Conservation (phyloP, 2,329 filamentous ascomycete species). For the Xylariaceae sp. region DNA sequence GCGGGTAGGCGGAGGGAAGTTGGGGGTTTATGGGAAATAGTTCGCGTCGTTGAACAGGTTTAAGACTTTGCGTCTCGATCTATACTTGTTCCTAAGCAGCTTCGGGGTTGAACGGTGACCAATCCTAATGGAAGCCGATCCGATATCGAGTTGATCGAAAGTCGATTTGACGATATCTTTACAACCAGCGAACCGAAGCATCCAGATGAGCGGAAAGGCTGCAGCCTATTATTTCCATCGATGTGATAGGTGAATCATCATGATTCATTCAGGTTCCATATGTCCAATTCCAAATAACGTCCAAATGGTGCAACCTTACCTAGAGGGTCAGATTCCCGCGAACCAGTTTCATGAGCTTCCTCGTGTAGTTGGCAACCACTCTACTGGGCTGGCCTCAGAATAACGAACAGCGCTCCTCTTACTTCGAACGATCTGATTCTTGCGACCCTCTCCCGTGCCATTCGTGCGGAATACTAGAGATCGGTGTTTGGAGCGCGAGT, state of each 20-base stretch:
- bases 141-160: background rate
- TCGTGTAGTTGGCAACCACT: background rate
- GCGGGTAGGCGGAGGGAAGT: too few relatives aligned
- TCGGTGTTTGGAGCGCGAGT: conserved; percentile 6
- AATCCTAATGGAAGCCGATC: background rate
- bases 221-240: background rate
- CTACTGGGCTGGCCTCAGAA: background rate
- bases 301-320: too few relatives aligned
- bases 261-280: background rate
- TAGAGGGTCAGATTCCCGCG: too few relatives aligned
- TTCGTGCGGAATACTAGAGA: background rate
- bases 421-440: background rate
- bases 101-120: background rate
- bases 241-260: background rate
- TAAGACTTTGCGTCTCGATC: too few relatives aligned
- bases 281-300: background rate
- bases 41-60: too few relatives aligned
- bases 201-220: background rate
- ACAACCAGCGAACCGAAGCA: background rate
- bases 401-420: background rate
- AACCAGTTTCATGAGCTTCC: too few relatives aligned
- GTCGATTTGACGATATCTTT: background rate
- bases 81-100: too few relatives aligned
- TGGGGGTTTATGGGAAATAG: too few relatives aligned
- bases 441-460: background rate